Base-by-base conservation (phyloP, 768 basidiomycete species). In the Amanita rubescens region DNA sequence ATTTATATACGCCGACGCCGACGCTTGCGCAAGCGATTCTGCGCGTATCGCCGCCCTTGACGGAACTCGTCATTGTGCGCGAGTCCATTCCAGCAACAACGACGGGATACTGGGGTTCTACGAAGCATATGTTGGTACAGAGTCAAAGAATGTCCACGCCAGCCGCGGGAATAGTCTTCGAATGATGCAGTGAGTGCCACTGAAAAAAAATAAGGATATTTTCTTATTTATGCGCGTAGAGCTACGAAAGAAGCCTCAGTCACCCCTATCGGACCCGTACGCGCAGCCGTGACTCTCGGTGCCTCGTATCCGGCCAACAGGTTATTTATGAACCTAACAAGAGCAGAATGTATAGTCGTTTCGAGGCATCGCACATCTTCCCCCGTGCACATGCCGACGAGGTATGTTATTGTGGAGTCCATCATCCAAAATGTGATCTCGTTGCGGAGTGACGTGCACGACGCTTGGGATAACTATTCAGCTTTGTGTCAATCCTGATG, bases 71-170 rank as follows among this genome's bases (percentile, higher is more conserved):
- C 43, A 82, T 87, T 41, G 83, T 92, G 7, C 81, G 87, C n/a
- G 89, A 92, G 0, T 67, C 72, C 30, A 73, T 76, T 39, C 84
- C 85, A 1, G 90, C 87, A 60, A 83, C 85, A 19, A 85, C 83
- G 5, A 85, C 82, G 0, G 90, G 87, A 2, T 94, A 93, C 68
- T 87, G 85, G 81, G 82, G 81, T 54, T 90, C 90, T 63, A 94
- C 91, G 33, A 85, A 86, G 57, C 78, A 86, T 60, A 79, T 73
- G 24, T 71, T 90, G 6, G 76, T 87, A 76, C 87, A 91, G 64
- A 68, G 72, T 0, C 61, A 80, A 43, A 72, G 81, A 45, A 80
- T 75, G 19, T 84, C 78, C 1, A 67, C 67, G 17, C 63, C 65
- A 37, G 63, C 74, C 55, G 77, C 88, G 5, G 30, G 19, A 1